Base-by-base conservation (phyloP, 345 rosid genomes). In the Acer yangbiense region DNA sequence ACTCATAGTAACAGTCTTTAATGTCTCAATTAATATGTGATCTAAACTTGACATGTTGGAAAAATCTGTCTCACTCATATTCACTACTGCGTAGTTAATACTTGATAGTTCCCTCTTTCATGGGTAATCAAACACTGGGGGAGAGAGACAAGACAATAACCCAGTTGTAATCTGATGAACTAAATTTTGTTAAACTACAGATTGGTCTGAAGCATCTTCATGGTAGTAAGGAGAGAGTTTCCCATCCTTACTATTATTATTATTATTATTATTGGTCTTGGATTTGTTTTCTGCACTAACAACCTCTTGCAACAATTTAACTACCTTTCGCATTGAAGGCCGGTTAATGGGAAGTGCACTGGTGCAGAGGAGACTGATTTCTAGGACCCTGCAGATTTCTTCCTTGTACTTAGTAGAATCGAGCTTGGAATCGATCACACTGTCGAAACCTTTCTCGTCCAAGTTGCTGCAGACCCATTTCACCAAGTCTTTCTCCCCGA, bases 251-350 rank as follows among this genome's bases (percentile, higher is more conserved):
- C 78, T 80, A 43, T 65, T 81, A 14, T 57, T 20, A 69, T 95
- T 93, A 10, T 88, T 88, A 65, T 85, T 85, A 58, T 80, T 80
- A 41, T 66, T 82, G 17, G 58, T 20, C 23, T 81, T 84, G 23
- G 76, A 60, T 77, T 65, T 79, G 83, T 18, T 76, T 79, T 85
- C 46, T 43, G 18, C 46, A 43, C 11, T 43, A 43, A 9, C 84
- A 18, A 79, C 86, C 72, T 93, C 97, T 72, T 86, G 94, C 84
- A 96, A 86, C 92, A 96, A 77, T 77, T 89, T 96, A 78, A 94
- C 99, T 23, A 92, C 97, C 80, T 89, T 89, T 35, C 99, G 86
- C 98, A 94, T 94, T 1, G 99, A 87, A 4, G 98, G 98, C 6
- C 99, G 90, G 84, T 82, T 87, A 55, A 92, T 80, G 39, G 99